A percentile compares a stretch with the other conserved stretches of the same genome.
Evolutionary conservation across 2,329 filamentous ascomycete species (phyloP).

Genomic region (Neonectria sp.): DNA sequence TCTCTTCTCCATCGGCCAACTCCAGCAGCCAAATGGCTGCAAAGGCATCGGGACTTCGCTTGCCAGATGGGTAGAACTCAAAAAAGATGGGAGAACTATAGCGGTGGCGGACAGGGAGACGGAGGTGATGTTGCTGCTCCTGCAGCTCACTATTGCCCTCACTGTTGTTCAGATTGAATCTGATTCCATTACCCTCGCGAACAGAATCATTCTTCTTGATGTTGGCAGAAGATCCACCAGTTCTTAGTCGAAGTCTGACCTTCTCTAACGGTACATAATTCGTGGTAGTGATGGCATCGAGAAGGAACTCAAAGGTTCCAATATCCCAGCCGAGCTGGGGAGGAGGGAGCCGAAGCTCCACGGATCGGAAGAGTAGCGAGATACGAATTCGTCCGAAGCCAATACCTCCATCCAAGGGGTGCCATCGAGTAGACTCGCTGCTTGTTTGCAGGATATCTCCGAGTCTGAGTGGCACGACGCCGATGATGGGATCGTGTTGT

Average conservation of each 20-base stretch:
- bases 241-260: conserved; percentile 84
- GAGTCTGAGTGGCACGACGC: conserved; percentile 89
- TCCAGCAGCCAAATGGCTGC: conserved; percentile 90
- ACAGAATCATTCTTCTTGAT: conserved; percentile 76
- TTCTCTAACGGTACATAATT: conserved; percentile 76
- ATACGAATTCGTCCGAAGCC: conserved; percentile 92
- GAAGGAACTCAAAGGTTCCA: conserved; percentile 91
- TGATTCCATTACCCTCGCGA: conserved; percentile 68
- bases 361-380: conserved; percentile 89
- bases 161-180: conserved; percentile 64
- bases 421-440: conserved; percentile 92
- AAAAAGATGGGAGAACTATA: conserved; percentile 93
- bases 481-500: conserved; percentile 94
- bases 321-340: conserved; percentile 94
- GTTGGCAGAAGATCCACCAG: conserved; percentile 84
- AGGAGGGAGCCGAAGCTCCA: conserved; percentile 89
- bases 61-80: conserved; percentile 81
- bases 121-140: conserved; percentile 57
- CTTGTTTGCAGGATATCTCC: conserved; percentile 90
- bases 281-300: conserved; percentile 76
- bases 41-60: conserved; percentile 81
- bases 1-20: conserved; percentile 83
- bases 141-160: conserved; percentile 54
- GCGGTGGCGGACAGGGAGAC: conserved; percentile 89
- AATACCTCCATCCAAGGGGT: conserved; percentile 95